A percentile compares a stretch with the other conserved stretches of the same genome.
Conservation (phyloP, 2,329 filamentous ascomycete genomes). For the Epichloe amarillans region DNA sequence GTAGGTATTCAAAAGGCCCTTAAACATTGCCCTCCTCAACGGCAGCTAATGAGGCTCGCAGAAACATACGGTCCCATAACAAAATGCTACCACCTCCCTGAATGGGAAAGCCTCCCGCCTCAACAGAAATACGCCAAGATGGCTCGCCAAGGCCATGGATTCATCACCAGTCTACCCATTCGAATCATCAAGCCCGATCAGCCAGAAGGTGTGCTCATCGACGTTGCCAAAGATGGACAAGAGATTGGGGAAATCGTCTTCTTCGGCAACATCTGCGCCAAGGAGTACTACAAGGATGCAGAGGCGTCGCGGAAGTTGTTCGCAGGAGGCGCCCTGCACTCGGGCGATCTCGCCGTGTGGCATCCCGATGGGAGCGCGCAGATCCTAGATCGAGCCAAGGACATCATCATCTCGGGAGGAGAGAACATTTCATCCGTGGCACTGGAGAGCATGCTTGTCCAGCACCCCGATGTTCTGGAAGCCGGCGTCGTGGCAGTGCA, state of each 20-base stretch:
- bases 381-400: constrained; percentile 87
- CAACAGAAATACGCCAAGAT: constrained; percentile 78
- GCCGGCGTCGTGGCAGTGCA: constrained; percentile 79
- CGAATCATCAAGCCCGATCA: constrained; percentile 72
- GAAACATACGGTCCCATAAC: constrained; percentile 94
- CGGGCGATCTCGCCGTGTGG: constrained; percentile 86
- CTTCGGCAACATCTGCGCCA: constrained; percentile 78
- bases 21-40: no score
- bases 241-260: constrained; percentile 58
- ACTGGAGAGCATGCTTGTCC: constrained; percentile 76
- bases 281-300: constrained; percentile 82
- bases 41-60: constrained; percentile 5
- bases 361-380: constrained; percentile 82
- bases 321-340: constrained; percentile 73
- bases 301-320: constrained; percentile 81
- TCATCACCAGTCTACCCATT: constrained; percentile 67
- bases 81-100: constrained; percentile 77
- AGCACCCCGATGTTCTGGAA: constrained; percentile 82
- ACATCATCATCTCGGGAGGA: constrained; percentile 95
- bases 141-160: constrained; percentile 89
- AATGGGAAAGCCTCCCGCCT: constrained; percentile 61
- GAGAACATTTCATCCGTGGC: constrained; percentile 96
- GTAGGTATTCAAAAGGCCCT: constrained; percentile 10
- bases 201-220: constrained; percentile 40
- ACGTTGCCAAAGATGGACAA: constrained; percentile 33